Percentiles rank a stretch among this genome's conserved stretches.
phyloP scores from a whole-genome alignment of 495 filamentous ascomycete genomes.

The Lentithecium fluviatile region DNA sequence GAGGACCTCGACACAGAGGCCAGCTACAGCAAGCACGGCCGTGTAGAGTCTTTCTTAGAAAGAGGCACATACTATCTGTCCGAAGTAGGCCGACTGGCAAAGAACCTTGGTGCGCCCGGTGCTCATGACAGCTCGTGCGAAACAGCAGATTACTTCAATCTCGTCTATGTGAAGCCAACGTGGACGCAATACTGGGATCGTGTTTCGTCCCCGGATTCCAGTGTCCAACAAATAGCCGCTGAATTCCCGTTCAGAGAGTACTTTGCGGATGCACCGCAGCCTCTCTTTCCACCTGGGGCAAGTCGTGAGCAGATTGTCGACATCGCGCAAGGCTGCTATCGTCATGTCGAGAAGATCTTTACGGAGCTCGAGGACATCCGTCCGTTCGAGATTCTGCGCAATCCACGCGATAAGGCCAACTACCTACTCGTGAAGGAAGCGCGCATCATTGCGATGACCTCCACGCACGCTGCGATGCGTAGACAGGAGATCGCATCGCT shows the following conservation, averaged over 20 bases:
- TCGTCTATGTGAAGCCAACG: slow-evolving; percentile 81
- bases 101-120: slow-evolving; percentile 78
- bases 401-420: slow-evolving; percentile 86
- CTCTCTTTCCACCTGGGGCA: slow-evolving; percentile 67
- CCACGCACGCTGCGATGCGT: slow-evolving; percentile 97
- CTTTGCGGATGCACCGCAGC: slow-evolving; percentile 84
- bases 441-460: slow-evolving; percentile 96
- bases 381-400: slow-evolving; percentile 90
- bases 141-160: slow-evolving; percentile 94
- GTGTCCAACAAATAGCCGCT: slow-evolving; percentile 62
- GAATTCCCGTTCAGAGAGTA: slow-evolving; percentile 87
- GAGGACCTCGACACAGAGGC: slow-evolving; percentile 84
- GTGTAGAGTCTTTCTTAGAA: slow-evolving; percentile 94
- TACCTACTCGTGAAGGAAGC: slow-evolving; percentile 95
- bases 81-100: slow-evolving; percentile 85
- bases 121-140: slow-evolving; percentile 94
- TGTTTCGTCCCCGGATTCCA: slow-evolving; percentile 47
- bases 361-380: slow-evolving; percentile 88
- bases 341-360: slow-evolving; percentile 89
- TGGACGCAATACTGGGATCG: slow-evolving; percentile 82
- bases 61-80: slow-evolving; percentile 73
- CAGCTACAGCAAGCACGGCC: slow-evolving; percentile 90
- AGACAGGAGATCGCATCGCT: slow-evolving; percentile 84
- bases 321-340: slow-evolving; percentile 79
- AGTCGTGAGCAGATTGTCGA: slow-evolving; percentile 70